Percentiles rank a stretch among this genome's conserved stretches.
Evolutionary conservation across 306 rosid genomes (phyloP).

Genomic region (Adenanthera pavonina): DNA sequence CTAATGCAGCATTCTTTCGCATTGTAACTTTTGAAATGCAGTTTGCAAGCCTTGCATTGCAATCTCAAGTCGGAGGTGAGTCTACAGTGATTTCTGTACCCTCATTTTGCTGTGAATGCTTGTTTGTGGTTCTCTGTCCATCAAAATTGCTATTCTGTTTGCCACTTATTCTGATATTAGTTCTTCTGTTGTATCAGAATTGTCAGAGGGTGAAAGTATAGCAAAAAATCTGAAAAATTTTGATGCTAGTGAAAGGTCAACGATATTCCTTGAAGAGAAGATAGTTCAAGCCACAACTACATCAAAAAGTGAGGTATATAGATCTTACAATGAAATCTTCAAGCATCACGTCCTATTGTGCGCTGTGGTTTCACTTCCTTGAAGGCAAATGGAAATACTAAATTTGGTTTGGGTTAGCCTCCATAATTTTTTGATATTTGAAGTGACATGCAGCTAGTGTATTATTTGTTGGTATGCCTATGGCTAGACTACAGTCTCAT

Average conservation of each 20-base stretch:
- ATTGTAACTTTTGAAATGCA: conserved; percentile 47
- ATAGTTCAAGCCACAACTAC: conserved; percentile 48
- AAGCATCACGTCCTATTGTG: neutral
- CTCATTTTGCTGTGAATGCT: conserved; percentile 27
- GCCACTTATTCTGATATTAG: conserved; percentile 21
- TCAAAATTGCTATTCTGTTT: conserved; percentile 2
- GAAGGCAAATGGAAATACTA: neutral
- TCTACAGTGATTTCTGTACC: conserved; percentile 31
- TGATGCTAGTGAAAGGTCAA: conserved; percentile 43
- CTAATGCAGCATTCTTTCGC: conserved; percentile 40
- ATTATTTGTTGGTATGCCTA: neutral
- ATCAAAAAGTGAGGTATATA: conserved; percentile 61
- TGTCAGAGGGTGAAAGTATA: conserved; percentile 34
- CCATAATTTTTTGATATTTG: conserved; percentile 18
- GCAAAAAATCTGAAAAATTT: conserved; percentile 18
- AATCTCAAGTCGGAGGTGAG: conserved; percentile 62
- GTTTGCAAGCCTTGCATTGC: conserved; percentile 63
- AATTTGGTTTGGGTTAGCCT: conserved; percentile 5
- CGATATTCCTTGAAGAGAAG: conserved; percentile 48
- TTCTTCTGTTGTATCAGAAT: conserved; percentile 40
- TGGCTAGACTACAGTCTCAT: neutral
- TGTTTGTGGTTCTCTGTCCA: conserved; percentile 25
- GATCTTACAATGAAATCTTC: conserved; percentile 21
- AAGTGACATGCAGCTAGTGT: conserved; percentile 12
- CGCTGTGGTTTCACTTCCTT: conserved; percentile 3